A percentile compares a stretch with the other conserved stretches of the same genome.
Evolutionary conservation across 148 eudicot genomes (phyloP).

Genomic region (Chenopodium suecicum): DNA sequence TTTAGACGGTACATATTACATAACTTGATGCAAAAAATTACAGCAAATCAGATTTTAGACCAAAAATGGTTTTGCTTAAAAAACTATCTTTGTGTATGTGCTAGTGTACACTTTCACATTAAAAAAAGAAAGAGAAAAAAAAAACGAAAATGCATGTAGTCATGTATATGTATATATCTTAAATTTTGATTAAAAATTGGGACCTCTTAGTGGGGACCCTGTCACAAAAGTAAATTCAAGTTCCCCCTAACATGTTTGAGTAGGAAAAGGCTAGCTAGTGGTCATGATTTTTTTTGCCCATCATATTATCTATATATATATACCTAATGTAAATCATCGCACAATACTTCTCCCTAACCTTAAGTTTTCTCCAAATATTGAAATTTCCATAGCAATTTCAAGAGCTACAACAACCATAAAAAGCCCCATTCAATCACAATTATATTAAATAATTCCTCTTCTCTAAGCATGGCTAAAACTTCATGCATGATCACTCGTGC

Average conservation of each 20-base stretch:
- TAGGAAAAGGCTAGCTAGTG: conserved; percentile 1
- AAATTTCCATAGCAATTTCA: not conserved
- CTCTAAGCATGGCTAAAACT: conserved; percentile 13
- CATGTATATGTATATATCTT: not conserved
- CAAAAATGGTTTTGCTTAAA: not conserved
- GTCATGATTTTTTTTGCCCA: not conserved
- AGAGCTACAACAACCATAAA: not conserved
- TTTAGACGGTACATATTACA: not conserved
- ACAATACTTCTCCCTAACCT: not conserved
- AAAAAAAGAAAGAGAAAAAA: too few relatives aligned
- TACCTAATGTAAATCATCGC: conserved; percentile 23
- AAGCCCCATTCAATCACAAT: not conserved
- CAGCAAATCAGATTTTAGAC: not conserved
- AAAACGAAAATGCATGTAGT: too few relatives aligned
- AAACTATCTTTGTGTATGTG: not conserved
- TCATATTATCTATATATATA: conserved; percentile 20
- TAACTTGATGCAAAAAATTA: not conserved
- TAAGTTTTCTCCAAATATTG: not conserved
- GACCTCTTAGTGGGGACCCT: not conserved
- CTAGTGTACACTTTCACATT: not conserved
- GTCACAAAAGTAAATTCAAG: not conserved
- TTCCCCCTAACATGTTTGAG: conserved; percentile 8
- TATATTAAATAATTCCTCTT: not conserved
- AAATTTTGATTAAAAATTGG: not conserved
- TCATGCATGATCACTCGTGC: conserved; percentile 9